Evolutionary conservation across 495 filamentous ascomycete species (phyloP), one percentile per base, ranked within the genome.

Genomic region (Geopyxis carbonaria): DNA sequence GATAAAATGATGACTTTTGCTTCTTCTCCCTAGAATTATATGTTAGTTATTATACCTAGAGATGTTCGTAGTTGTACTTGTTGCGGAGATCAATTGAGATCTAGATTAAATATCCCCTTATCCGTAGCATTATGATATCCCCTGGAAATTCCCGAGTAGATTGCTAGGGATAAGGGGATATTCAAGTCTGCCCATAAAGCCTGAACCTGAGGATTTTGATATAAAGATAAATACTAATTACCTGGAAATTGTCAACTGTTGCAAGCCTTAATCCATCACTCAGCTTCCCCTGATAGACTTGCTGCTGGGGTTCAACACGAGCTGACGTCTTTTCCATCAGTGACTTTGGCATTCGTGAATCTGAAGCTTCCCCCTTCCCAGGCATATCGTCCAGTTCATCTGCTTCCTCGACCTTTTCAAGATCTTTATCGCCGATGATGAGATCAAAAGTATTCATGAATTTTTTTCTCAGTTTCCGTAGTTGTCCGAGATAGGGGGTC

Each of bases 221-320:
- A 28, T 7, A 13, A 28, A 13, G 25, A 28, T 7, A 29, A 30
- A 11, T 15, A 16, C 7, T 15, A 31, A 14, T 45, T 45, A 56
- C 63, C 44, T 85, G 80, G 41, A 86, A 86, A 49, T 83, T 86
- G 53, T 89, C 82, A n/a, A 91, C 72, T 0, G 77, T 89, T n/a
- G 83, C 78, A 4, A 83, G 53, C 19, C 76, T 63, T 2, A 91
- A 57, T 9, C 63, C 61, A n/a, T 76, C 62, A 0, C 75, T 45
- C 1, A 85, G 59, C 0, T 60, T 69, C 15, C 60, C 66, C 46
- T 72, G 73, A 32, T 58, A 41, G 5, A 62, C 38, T 38, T 59
- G 13, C 29, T 6, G 14, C 22, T 23, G 8, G 4, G 2, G 22
- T 4, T 16, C 9, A 34, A 34, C 2, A 30, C 3, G 11, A 2